These are phyloP conservation scores for Zelonia costaricensis DNA, from an alignment of 208 protist genomes.

Conservation along the genomic window DNA sequence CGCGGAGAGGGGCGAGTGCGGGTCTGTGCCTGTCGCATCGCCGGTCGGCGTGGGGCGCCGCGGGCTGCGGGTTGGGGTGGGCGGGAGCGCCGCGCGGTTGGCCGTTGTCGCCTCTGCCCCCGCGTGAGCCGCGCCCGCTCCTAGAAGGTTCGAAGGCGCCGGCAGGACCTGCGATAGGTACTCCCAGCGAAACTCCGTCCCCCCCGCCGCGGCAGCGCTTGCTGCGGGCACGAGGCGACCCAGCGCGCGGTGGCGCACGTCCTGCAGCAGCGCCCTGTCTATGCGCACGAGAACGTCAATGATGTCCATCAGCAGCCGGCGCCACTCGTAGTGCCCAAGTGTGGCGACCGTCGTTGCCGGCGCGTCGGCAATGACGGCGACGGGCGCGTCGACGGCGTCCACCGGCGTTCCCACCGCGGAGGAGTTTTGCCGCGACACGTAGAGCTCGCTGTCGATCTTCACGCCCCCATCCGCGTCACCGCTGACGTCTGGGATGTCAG, in stretches of 20 bases:
- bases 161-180: constrained; percentile 30
- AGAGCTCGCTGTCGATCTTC: neutral
- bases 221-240: neutral
- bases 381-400: constrained; percentile 1
- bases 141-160: neutral
- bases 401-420: constrained; percentile 2
- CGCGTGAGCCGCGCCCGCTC: neutral
- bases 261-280: constrained; percentile 33
- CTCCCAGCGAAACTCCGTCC: constrained; percentile 27
- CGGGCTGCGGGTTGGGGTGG: neutral
- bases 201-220: neutral
- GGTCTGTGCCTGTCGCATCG: neutral
- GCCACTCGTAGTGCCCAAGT: constrained; percentile 47
- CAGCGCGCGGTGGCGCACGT: constrained; percentile 16
- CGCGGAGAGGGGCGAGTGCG: neutral
- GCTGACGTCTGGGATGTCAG: constrained; percentile 7
- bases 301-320: constrained; percentile 46
- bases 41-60: neutral
- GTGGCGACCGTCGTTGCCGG: constrained; percentile 4
- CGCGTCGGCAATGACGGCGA: neutral
- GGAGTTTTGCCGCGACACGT: constrained; percentile 7
- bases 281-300: constrained; percentile 58
- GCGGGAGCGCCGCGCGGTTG: neutral
- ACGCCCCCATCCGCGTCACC: constrained; percentile 4
- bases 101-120: neutral